Evolutionary conservation across 140 eudicot species (phyloP).

Genomic region (Stevia rebaudiana): DNA sequence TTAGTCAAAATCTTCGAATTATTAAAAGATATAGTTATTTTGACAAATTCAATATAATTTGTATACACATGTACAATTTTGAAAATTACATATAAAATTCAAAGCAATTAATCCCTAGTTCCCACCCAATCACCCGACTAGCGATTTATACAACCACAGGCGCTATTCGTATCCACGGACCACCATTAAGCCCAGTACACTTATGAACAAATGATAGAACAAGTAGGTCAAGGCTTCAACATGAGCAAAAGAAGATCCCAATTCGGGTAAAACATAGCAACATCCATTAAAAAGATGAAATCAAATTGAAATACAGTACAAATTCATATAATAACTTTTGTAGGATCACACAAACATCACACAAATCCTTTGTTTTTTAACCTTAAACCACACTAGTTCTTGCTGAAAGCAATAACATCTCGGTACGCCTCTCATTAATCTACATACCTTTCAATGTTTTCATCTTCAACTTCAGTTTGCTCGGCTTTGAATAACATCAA

Average conservation of each 20-base stretch:
- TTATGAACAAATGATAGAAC: no score
- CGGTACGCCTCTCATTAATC: conserved; percentile 17
- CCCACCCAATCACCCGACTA: no score
- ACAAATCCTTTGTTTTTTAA: conserved; percentile 4
- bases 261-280: conserved; percentile 6
- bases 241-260: neutral
- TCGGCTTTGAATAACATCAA: conserved; percentile 35
- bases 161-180: no score
- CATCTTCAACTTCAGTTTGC: conserved; percentile 26
- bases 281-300: conserved; percentile 12
- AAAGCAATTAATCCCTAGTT: no score
- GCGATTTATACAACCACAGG: no score
- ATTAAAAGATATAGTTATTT: no score
- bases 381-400: conserved; percentile 17
- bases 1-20: no score
- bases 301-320: conserved; percentile 18
- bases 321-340: conserved; percentile 10
- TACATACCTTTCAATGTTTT: conserved; percentile 21
- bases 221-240: no score
- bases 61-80: no score
- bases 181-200: no score
- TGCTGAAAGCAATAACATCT: conserved; percentile 21
- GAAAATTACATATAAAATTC: no score
- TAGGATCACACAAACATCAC: conserved; percentile 19
- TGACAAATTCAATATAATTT: no score